These are phyloP conservation scores for Chlamydomonas sp. DNA, from an alignment of 139 green algal species.

Conservation along the genomic window DNA sequence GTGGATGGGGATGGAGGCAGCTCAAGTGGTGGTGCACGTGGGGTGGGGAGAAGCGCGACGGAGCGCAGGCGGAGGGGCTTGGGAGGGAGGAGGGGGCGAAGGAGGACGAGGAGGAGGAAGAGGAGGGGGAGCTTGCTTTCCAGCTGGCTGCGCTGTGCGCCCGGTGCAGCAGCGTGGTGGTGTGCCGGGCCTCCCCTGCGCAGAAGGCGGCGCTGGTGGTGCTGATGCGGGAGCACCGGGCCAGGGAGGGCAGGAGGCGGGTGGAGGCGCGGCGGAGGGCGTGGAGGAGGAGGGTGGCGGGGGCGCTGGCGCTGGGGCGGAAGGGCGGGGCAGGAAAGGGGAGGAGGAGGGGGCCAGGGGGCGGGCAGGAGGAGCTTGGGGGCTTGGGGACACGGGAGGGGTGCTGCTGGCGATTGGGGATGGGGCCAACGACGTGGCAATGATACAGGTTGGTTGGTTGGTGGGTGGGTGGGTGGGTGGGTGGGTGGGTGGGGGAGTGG, in stretches of 20 bases:
- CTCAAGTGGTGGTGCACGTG: no score
- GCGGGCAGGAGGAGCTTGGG: not conserved
- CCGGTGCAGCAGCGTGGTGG: constrained; percentile 70
- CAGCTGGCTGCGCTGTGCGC: constrained; percentile 34
- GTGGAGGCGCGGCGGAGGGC: constrained; percentile 5
- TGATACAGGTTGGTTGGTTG: no score
- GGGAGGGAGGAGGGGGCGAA: not conserved
- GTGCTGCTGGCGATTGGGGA: constrained; percentile 80
- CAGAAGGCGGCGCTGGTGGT: constrained; percentile 65
- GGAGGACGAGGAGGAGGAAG: not conserved
- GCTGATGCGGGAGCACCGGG: constrained; percentile 19
- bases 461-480: no score
- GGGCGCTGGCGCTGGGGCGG: not conserved
- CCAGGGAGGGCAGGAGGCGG: not conserved
- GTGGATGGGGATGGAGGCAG: no score
- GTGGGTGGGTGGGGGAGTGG: no score
- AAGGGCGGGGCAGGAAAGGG: not conserved
- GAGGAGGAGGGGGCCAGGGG: not conserved
- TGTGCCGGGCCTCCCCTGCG: constrained; percentile 72
- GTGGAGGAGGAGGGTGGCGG: not conserved
- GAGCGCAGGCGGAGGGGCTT: not conserved
- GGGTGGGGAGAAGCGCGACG: no score
- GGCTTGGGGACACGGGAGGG: constrained; percentile 12
- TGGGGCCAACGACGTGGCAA: constrained; percentile 92
- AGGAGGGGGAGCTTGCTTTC: not conserved